Evolutionary conservation across 2,329 filamentous ascomycete genomes (phyloP).

Genomic region (Endocalyx cinctus): DNA sequence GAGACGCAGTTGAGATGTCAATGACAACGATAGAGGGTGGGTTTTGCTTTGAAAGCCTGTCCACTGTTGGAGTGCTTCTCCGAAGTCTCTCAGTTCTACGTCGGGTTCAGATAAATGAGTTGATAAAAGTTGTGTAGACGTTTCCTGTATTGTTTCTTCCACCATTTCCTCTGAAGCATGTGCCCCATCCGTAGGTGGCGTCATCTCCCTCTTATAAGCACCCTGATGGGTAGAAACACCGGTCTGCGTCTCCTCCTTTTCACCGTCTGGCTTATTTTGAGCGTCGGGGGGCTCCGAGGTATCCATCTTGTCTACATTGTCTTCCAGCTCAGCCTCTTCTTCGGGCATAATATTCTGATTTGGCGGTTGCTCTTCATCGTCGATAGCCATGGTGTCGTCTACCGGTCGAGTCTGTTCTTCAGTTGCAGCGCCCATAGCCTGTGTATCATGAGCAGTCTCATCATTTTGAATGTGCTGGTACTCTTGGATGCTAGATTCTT

Average conservation of each 20-base stretch:
- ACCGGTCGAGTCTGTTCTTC: conserved; percentile 83
- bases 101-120: conserved; percentile 60
- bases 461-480: conserved; percentile 92
- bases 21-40: conserved; percentile 76
- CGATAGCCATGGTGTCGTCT: conserved; percentile 84
- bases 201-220: conserved; percentile 50
- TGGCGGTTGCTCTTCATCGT: conserved; percentile 57
- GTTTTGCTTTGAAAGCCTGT: conserved; percentile 78
- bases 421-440: conserved; percentile 83
- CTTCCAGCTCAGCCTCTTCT: conserved; percentile 39
- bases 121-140: conserved; percentile 62
- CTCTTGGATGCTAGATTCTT: conserved; percentile 62
- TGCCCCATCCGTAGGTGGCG: conserved; percentile 29
- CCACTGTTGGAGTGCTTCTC: conserved; percentile 71
- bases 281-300: conserved; percentile 34
- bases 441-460: conserved; percentile 74
- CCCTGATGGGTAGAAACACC: conserved; percentile 58
- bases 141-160: conserved; percentile 44
- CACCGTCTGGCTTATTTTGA: conserved; percentile 37
- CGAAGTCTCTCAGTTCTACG: conserved; percentile 42
- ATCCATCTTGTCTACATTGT: conserved; percentile 44
- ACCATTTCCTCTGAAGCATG: conserved; percentile 41
- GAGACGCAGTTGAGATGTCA: conserved; percentile 91
- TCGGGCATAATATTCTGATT: conserved; percentile 49
- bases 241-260: conserved; percentile 50